These are phyloP conservation scores for Poa pratensis DNA, from an alignment of 176 grass and related monocot species.

Conservation along the genomic window DNA sequence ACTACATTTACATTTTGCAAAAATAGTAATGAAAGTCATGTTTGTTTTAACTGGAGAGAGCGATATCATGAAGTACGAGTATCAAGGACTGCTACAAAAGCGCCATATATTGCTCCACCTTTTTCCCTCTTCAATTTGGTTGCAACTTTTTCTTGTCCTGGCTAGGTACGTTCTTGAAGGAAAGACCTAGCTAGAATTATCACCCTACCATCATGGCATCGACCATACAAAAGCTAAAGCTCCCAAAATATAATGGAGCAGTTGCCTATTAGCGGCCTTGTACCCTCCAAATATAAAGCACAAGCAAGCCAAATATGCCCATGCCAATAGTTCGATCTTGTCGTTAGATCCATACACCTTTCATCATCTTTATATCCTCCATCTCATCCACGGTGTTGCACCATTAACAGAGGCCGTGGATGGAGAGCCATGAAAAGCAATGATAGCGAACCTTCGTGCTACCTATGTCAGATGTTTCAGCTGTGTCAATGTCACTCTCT, in stretches of 20 bases:
- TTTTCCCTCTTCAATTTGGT: constrained; percentile 10
- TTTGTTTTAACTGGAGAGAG: not conserved
- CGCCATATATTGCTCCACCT: not conserved
- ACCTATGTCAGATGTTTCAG: too few relatives aligned
- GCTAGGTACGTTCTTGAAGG: not conserved
- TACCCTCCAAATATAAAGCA: not conserved
- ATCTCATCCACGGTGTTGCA: not conserved
- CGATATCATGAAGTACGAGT: not conserved
- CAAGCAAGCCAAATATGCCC: constrained; percentile 28
- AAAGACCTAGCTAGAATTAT: not conserved
- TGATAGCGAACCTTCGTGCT: too few relatives aligned
- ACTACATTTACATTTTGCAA: not conserved
- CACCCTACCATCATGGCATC: not conserved
- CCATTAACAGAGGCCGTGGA: not conserved
- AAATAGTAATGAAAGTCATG: not conserved
- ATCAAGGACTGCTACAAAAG: not conserved
- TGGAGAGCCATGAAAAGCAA: constrained; percentile 11
- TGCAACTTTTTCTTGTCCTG: not conserved
- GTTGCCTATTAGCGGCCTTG: not conserved
- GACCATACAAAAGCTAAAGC: not conserved
- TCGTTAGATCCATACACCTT: constrained; percentile 23
- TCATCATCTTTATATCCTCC: not conserved
- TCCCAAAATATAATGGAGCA: not conserved
- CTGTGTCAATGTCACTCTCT: not conserved
- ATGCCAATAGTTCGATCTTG: constrained; percentile 29